Percentiles rank a stretch among this genome's conserved stretches.
These are phyloP conservation scores for Eucalyptus cloeziana DNA, from an alignment of 345 rosid species.

Conservation along the genomic window DNA sequence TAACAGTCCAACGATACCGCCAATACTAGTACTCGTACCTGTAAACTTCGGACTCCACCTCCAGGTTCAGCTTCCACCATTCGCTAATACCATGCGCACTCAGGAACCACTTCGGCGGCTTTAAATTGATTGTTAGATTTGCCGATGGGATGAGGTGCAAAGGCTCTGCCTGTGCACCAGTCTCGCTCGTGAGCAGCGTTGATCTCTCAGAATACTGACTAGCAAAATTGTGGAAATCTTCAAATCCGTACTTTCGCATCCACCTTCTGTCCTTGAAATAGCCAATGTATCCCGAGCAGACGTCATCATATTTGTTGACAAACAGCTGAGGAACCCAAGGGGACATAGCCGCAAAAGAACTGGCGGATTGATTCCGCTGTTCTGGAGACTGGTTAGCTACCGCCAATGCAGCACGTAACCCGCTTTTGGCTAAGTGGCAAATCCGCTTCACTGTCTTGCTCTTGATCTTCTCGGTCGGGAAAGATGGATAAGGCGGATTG, in stretches of 20 bases:
- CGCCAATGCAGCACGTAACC: slow-evolving; percentile 24
- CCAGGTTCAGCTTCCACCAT: too few relatives aligned
- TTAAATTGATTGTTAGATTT: too few relatives aligned
- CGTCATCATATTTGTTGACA: slow-evolving; percentile 46
- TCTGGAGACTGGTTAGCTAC: slow-evolving; percentile 28
- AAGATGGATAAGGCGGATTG: slow-evolving; percentile 19
- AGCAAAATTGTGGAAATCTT: slow-evolving; percentile 47
- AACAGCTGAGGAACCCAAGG: slow-evolving; percentile 54
- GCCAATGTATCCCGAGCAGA: slow-evolving; percentile 70
- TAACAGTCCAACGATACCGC: too few relatives aligned
- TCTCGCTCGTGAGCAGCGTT: too few relatives aligned
- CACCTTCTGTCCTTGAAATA: slow-evolving; percentile 68
- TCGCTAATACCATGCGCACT: too few relatives aligned
- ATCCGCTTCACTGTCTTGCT: slow-evolving; percentile 42
- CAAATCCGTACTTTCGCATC: slow-evolving; percentile 72
- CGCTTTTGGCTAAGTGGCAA: slow-evolving; percentile 54
- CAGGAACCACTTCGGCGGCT: too few relatives aligned
- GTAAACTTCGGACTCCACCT: too few relatives aligned
- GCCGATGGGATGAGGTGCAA: too few relatives aligned
- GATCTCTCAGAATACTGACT: slow-evolving; percentile 10
- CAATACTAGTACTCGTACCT: too few relatives aligned
- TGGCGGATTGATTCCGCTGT: slow-evolving; percentile 11
- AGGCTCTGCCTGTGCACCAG: too few relatives aligned
- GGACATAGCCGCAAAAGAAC: slow-evolving; percentile 40
- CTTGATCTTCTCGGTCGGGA: slow-evolving; percentile 35